Base-by-base conservation (phyloP, 2,329 filamentous ascomycete genomes). In the Pezicula rhizophila region DNA sequence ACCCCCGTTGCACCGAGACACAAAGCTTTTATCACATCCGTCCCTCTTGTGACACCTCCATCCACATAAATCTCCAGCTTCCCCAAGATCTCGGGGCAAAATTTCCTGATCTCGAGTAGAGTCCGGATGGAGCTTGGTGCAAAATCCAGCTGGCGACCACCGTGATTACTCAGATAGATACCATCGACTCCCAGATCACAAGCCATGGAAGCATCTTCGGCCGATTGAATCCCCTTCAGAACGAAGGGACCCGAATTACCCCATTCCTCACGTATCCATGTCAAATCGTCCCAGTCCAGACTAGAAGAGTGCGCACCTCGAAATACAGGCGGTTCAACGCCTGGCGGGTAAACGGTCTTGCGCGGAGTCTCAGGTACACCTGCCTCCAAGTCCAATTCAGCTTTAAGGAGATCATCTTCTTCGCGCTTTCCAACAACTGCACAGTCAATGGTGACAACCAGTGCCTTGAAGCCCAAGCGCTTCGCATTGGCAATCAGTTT, bases 221-320 rank as follows among this genome's bases (percentile, higher is more conserved):
- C 77, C 20, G 75, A 77, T 67, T 87, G 82, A n/a, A 89, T 77
- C 0, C 84, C 84, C 64, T 88, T 88, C 33, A 87, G 40, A 56
- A 63, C 50, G 15, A 61, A 46, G 2, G 53, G 57, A 15, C 48
- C 47, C 28, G 51, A 45, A 50, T 54, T 58, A n/a, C n/a, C n/a
- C n/a, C n/a, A n/a, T 61, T 78, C 66, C 11, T 78, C 71, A 35
- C 70, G 66, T 4, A 80, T 70, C 77, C 78, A 82, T 17, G 64
- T 61, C 8, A 82, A 59, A 56, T 80, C 77, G 5, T 68, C 66
- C 79, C 76, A 79, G 2, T 65, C 69, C 6, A 82, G 64, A 0
- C 69, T 68, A n/a, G n/a, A n/a, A n/a, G n/a, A n/a, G n/a, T n/a
- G n/a, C n/a, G n/a, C n/a, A n/a, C n/a, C n/a, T n/a, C n/a, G n/a